Evolutionary conservation across 371 early-diverging fungal genomes (phyloP).

Genomic region (Lichtheimia ramosa): DNA sequence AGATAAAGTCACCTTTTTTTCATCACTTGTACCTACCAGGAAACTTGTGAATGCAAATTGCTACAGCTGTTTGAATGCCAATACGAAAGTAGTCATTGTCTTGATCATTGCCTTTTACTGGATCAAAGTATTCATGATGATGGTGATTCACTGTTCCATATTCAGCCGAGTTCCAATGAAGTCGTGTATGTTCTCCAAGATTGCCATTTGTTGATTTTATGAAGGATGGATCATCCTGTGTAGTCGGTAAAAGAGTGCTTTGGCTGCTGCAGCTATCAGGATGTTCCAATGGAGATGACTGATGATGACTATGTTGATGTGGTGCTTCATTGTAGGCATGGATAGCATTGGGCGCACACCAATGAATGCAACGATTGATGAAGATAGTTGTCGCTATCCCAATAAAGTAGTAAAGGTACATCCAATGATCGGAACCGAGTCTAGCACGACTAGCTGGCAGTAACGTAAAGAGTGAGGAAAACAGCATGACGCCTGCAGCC

Average conservation of each 20-base stretch:
- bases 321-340: slow-evolving; percentile 30
- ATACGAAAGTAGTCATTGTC: slow-evolving; percentile 30
- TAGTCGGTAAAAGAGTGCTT: neutral
- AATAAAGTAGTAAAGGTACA: slow-evolving; percentile 33
- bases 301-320: neutral
- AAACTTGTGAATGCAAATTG: slow-evolving; percentile 79
- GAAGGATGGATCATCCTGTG: neutral
- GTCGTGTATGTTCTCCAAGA: neutral
- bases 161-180: neutral
- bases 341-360: slow-evolving; percentile 39
- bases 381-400: slow-evolving; percentile 33
- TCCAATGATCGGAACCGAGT: slow-evolving; percentile 18
- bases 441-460: slow-evolving; percentile 35
- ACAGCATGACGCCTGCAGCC: slow-evolving; percentile 43
- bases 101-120: slow-evolving; percentile 12
- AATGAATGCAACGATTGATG: slow-evolving; percentile 31
- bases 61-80: slow-evolving; percentile 79
- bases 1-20: neutral
- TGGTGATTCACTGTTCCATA: slow-evolving; percentile 2
- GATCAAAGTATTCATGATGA: slow-evolving; percentile 1
- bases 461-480: slow-evolving; percentile 35
- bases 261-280: slow-evolving; percentile 2
- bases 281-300: neutral
- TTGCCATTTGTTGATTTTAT: neutral
- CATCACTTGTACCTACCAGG: slow-evolving; percentile 46